Conservation (phyloP, 2,329 filamentous ascomycete genomes). For the Coniochaeta sp. region DNA sequence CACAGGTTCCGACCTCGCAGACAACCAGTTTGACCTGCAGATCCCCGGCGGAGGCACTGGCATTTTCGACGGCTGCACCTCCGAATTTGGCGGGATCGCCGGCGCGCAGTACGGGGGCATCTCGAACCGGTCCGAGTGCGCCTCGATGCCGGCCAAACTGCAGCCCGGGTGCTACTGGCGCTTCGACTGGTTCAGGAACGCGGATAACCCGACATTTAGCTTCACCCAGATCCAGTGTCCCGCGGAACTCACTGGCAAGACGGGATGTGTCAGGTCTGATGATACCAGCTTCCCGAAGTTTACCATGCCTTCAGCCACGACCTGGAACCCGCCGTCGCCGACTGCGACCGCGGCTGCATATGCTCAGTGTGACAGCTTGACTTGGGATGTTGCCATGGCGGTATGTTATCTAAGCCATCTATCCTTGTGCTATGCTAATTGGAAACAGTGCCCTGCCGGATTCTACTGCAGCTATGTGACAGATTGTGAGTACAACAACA, state of each 20-base stretch:
- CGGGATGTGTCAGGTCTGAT: slow-evolving; percentile 22
- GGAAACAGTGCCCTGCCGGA: background rate
- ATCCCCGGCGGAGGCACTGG: slow-evolving; percentile 50
- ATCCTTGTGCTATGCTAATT: background rate
- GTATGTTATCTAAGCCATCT: background rate
- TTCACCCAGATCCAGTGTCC: slow-evolving; percentile 41
- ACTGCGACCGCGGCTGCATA: slow-evolving; percentile 7
- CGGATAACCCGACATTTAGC: slow-evolving; percentile 38
- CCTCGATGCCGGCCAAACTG: slow-evolving; percentile 32
- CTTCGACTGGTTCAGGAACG: slow-evolving; percentile 44
- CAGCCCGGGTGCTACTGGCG: slow-evolving; percentile 43
- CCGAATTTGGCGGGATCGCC: slow-evolving; percentile 33
- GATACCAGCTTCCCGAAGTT: slow-evolving; percentile 8
- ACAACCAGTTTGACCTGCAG: slow-evolving; percentile 52
- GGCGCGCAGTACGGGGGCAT: slow-evolving; percentile 41
- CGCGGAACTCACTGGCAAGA: slow-evolving; percentile 29
- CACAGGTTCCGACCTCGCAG: slow-evolving; percentile 48
- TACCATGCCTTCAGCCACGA: slow-evolving; percentile 5
- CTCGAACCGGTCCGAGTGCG: slow-evolving; percentile 30
- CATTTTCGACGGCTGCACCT: slow-evolving; percentile 42
- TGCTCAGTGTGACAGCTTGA: slow-evolving; percentile 5
- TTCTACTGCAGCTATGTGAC: slow-evolving; percentile 5
- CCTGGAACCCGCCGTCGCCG: slow-evolving; percentile 5
- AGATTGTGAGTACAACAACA: slow-evolving; percentile 2
- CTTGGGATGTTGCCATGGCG: slow-evolving; percentile 7